phyloP scores from a whole-genome alignment of 768 basidiomycete species.

The Ephemerocybe angulata region DNA sequence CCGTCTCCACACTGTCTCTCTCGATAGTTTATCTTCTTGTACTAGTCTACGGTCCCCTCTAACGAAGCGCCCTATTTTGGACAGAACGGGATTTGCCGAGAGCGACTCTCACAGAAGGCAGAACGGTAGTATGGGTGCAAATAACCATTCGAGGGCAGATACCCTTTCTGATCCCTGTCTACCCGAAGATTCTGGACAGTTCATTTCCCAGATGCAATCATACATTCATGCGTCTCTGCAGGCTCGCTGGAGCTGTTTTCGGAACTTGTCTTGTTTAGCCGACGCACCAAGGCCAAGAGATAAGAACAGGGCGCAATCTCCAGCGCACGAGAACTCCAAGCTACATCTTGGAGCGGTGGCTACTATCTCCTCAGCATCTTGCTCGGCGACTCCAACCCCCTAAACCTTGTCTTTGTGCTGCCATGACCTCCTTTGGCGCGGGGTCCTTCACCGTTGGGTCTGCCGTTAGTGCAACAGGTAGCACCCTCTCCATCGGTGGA shows the following conservation, averaged over 20 bases:
- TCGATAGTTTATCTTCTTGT: background rate
- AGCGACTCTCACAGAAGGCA: background rate
- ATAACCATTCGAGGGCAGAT: background rate
- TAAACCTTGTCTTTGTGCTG: background rate
- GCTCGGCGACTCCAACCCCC: constrained; percentile 19
- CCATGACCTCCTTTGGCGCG: constrained; percentile 14
- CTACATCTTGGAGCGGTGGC: constrained; percentile 36
- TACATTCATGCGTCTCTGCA: background rate
- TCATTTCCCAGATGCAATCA: background rate
- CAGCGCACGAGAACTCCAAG: too few species aligned
- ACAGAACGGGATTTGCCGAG: background rate
- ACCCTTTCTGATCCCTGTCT: background rate
- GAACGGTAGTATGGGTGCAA: background rate
- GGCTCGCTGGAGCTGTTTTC: background rate
- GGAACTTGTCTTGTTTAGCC: constrained; percentile 1
- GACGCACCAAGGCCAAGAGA: background rate
- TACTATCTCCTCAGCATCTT: constrained; percentile 43
- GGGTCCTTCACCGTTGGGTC: constrained; percentile 11
- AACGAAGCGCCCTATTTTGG: background rate
- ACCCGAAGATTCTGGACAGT: background rate
- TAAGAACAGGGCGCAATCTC: too few species aligned
- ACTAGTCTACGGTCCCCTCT: background rate
- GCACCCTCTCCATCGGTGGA: too few species aligned
- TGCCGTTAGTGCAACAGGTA: constrained; percentile 12
- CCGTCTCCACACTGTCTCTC: background rate